Conservation (phyloP, 176 grass and related monocot genomes). For the Oryza punctata region DNA sequence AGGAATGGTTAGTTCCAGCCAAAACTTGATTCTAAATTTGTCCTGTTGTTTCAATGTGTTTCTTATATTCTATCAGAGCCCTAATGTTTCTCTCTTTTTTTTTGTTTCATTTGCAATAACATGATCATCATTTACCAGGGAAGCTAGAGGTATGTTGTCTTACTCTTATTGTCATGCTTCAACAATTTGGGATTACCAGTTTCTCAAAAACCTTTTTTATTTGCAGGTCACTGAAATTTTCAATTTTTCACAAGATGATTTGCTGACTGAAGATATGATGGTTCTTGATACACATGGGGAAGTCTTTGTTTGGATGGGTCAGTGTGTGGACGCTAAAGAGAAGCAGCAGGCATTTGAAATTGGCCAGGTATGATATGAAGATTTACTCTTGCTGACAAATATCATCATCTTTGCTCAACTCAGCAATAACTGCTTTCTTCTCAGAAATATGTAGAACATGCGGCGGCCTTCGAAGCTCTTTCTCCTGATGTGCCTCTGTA, state of each 20-base stretch:
- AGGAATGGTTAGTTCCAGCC: conserved; percentile 59
- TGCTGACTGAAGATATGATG: conserved; percentile 89
- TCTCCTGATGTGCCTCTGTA: conserved; percentile 74
- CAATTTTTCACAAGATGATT: conserved; percentile 99
- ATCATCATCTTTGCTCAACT: conserved; percentile 27
- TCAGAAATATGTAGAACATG: conserved; percentile 86
- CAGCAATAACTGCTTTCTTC: conserved; percentile 21
- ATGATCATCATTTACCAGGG: conserved; percentile 48
- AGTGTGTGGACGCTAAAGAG: conserved; percentile 77
- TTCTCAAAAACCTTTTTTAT: conserved; percentile 25
- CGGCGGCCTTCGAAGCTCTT: conserved; percentile 65
- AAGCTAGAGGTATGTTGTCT: conserved; percentile 71
- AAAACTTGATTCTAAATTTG: conserved; percentile 20
- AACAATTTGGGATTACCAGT: conserved; percentile 12
- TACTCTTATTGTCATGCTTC: conserved; percentile 7
- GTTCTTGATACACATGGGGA: conserved; percentile 79
- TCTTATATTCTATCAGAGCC: conserved; percentile 20
- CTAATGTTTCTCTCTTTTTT: conserved; percentile 42
- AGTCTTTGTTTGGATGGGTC: conserved; percentile 93
- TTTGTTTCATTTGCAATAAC: conserved; percentile 19
- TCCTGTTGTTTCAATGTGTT: not conserved
- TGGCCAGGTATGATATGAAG: conserved; percentile 56
- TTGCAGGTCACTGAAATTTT: conserved; percentile 75
- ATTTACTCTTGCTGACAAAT: conserved; percentile 27
- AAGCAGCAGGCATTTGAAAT: conserved; percentile 81